A percentile compares a stretch with the other conserved stretches of the same genome.
Evolutionary conservation across 202 grass and related monocot species (phyloP).

Genomic region (Tripidium arundinaceum): DNA sequence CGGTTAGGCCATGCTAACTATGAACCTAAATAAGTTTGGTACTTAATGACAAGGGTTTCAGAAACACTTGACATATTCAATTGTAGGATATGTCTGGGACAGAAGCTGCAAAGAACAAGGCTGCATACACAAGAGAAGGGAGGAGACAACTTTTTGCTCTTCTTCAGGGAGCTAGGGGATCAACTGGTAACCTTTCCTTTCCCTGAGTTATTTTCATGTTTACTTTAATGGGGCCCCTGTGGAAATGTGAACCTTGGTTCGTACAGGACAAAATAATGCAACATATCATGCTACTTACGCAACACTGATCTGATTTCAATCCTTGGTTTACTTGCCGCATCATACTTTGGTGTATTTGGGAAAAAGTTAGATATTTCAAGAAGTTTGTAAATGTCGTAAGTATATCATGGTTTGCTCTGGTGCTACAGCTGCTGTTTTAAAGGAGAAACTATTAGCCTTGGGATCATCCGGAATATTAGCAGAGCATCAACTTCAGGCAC

Average conservation of each 20-base stretch:
- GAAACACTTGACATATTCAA: slow-evolving; percentile 29
- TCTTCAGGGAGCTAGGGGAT: slow-evolving; percentile 96
- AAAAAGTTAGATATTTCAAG: neutral
- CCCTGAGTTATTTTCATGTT: neutral
- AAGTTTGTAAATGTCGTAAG: slow-evolving; percentile 3
- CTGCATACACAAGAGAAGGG: slow-evolving; percentile 94
- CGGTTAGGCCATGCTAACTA: slow-evolving; percentile 48
- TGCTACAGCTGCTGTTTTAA: slow-evolving; percentile 89
- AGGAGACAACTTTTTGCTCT: slow-evolving; percentile 96
- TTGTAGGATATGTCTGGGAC: slow-evolving; percentile 74
- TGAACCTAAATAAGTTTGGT: slow-evolving; percentile 16
- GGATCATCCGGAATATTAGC: slow-evolving; percentile 98
- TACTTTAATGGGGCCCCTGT: neutral
- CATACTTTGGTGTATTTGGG: neutral
- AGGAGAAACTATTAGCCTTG: slow-evolving; percentile 91
- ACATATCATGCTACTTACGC: neutral
- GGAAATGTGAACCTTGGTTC: slow-evolving; percentile 5
- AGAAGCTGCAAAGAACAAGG: slow-evolving; percentile 83
- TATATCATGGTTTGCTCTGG: slow-evolving; percentile 20
- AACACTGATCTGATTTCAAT: neutral
- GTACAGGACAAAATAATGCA: neutral
- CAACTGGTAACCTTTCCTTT: slow-evolving; percentile 69
- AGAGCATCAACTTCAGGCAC: slow-evolving; percentile 93
- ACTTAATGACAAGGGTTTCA: neutral
- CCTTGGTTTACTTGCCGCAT: neutral